These are phyloP conservation scores for Berberis thunbergii DNA, from an alignment of 164 flowering plant species.

Conservation along the genomic window DNA sequence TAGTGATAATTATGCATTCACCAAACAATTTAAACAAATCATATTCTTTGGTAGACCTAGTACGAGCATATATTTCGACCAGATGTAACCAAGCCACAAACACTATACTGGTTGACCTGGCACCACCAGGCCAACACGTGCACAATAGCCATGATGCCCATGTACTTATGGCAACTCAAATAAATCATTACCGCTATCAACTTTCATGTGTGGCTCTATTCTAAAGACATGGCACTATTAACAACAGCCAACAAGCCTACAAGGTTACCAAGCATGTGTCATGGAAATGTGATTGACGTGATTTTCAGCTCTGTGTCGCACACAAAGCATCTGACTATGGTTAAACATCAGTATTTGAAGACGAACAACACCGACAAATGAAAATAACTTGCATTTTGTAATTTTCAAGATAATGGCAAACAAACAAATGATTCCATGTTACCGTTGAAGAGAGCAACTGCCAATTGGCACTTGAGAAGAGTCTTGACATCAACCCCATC, in stretches of 20 bases:
- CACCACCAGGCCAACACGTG: too few relatives aligned
- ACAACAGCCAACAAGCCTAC: neutral
- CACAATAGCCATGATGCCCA: too few relatives aligned
- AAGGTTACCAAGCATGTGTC: neutral
- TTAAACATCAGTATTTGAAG: neutral
- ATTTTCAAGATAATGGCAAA: neutral
- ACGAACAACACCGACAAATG: too few relatives aligned
- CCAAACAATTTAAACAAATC: too few relatives aligned
- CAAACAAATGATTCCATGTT: slow-evolving; percentile 14
- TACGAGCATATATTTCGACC: too few relatives aligned
- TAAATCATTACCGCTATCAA: too few relatives aligned
- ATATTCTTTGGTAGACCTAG: too few relatives aligned
- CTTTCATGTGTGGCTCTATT: too few relatives aligned
- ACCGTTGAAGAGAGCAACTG: slow-evolving; percentile 56
- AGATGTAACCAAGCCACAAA: too few relatives aligned
- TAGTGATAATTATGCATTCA: too few relatives aligned
- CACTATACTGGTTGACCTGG: too few relatives aligned
- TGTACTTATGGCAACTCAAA: too few relatives aligned
- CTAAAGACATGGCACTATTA: neutral
- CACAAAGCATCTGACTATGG: neutral
- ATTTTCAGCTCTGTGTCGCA: neutral
- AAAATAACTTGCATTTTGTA: neutral
- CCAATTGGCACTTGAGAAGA: slow-evolving; percentile 75
- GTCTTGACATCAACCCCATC: slow-evolving; percentile 29
- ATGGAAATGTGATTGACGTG: neutral